Percentiles rank a stretch among this genome's conserved stretches.
Evolutionary conservation across 805 yeast genomes (phyloP).

Genomic region (Saccharomycopsis schoenii): DNA sequence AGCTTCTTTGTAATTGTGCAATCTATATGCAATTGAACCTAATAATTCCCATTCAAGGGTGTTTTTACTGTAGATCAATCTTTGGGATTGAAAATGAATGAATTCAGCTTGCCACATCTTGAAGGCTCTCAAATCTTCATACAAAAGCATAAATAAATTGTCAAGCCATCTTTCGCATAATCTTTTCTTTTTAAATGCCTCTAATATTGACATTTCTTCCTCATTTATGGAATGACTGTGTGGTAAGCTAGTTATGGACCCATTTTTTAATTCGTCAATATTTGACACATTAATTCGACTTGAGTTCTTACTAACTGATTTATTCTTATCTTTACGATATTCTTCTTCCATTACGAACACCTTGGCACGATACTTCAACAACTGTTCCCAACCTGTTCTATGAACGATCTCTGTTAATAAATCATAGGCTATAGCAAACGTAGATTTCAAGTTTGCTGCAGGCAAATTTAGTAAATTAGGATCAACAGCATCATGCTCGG

Average conservation of each 20-base stretch:
- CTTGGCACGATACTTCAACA: conserved; percentile 47
- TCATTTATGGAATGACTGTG: conserved; percentile 10
- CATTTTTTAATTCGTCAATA: neutral
- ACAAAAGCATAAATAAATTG: conserved; percentile 55
- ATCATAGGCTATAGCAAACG: conserved; percentile 48
- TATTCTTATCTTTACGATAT: conserved; percentile 32
- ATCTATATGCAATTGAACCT: conserved; percentile 76
- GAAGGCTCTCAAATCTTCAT: conserved; percentile 69
- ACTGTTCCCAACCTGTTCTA: conserved; percentile 62
- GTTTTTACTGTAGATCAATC: conserved; percentile 63
- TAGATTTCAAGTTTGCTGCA: conserved; percentile 55
- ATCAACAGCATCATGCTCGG: conserved; percentile 58
- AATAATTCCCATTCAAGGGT: conserved; percentile 89
- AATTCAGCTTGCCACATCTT: conserved; percentile 92
- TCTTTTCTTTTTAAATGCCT: conserved; percentile 52
- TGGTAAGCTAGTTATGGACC: conserved; percentile 12
- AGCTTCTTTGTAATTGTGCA: conserved; percentile 83
- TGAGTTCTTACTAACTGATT: conserved; percentile 16
- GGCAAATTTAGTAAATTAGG: conserved; percentile 53
- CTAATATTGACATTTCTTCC: conserved; percentile 18
- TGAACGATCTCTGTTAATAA: conserved; percentile 57
- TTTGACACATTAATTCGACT: conserved; percentile 1
- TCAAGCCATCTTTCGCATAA: conserved; percentile 70
- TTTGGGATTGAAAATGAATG: conserved; percentile 82
- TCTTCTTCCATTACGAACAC: conserved; percentile 65